A percentile compares a stretch with the other conserved stretches of the same genome.
Conservation (phyloP, 495 filamentous ascomycete species). For the Hypomontagnella submonticulosa region DNA sequence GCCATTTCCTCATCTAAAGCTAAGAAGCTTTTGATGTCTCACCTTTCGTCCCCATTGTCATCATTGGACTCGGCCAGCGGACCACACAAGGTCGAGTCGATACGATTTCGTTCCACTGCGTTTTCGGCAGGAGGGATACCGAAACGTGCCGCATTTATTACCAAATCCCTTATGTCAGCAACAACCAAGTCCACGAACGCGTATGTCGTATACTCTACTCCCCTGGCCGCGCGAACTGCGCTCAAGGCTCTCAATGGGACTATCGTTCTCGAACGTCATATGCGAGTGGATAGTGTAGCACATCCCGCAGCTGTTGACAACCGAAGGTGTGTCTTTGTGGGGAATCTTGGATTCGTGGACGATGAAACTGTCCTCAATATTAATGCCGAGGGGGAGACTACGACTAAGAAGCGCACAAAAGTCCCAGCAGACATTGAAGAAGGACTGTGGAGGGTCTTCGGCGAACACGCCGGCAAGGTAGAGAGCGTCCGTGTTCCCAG, state of each 20-base stretch:
- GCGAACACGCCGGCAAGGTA: conserved; percentile 76
- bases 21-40: conserved; percentile 78
- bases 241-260: conserved; percentile 83
- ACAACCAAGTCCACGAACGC: conserved; percentile 96
- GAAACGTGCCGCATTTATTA: conserved; percentile 89
- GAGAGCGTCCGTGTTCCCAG: conserved; percentile 95
- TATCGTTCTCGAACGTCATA: conserved; percentile 84
- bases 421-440: conserved; percentile 92
- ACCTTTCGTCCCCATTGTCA: conserved; percentile 62
- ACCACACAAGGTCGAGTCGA: conserved; percentile 80
- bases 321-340: conserved; percentile 93
- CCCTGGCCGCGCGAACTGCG: conserved; percentile 78
- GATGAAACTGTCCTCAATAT: conserved; percentile 74
- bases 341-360: conserved; percentile 94
- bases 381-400: conserved; percentile 66
- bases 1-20: conserved; percentile 84
- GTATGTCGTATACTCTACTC: conserved; percentile 85
- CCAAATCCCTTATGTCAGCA: conserved; percentile 80
- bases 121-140: conserved; percentile 80
- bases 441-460: conserved; percentile 91
- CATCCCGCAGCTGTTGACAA: conserved; percentile 86
- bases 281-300: conserved; percentile 88
- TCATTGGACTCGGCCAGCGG: conserved; percentile 58
- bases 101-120: conserved; percentile 93
- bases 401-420: conserved; percentile 71